Percentiles rank a stretch among this genome's conserved stretches.
These are phyloP conservation scores for Penicillium sp. DNA, from an alignment of 2,329 filamentous ascomycete genomes.

Conservation along the genomic window DNA sequence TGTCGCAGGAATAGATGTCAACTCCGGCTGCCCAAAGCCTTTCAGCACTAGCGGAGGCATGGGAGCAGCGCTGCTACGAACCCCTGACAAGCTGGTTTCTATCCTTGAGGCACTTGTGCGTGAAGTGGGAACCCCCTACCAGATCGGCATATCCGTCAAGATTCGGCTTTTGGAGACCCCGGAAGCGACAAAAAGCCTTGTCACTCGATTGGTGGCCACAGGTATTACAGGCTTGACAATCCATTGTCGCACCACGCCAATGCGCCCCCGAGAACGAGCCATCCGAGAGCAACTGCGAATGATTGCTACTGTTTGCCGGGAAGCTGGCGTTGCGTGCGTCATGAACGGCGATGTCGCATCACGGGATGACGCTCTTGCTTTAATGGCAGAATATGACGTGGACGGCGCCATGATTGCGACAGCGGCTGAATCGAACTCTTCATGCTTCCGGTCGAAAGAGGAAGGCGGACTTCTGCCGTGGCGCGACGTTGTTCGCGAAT, in stretches of 20 bases:
- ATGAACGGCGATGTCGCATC: constrained; percentile 91
- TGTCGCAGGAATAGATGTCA: constrained; percentile 92
- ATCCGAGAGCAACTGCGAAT: constrained; percentile 82
- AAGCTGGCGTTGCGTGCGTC: constrained; percentile 83
- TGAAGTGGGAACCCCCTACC: constrained; percentile 69
- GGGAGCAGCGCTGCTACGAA: constrained; percentile 85
- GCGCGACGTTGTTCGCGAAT: constrained; percentile 72
- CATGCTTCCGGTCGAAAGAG: constrained; percentile 68
- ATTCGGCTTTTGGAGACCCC: constrained; percentile 80
- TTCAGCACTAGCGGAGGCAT: constrained; percentile 93
- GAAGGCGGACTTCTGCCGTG: constrained; percentile 71
- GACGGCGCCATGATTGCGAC: constrained; percentile 98
- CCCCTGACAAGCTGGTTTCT: constrained; percentile 74
- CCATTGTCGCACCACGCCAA: constrained; percentile 92
- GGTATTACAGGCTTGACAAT: constrained; percentile 90
- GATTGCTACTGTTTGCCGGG: constrained; percentile 74
- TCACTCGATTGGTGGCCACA: constrained; percentile 73
- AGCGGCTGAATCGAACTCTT: constrained; percentile 84
- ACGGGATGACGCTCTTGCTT: constrained; percentile 65
- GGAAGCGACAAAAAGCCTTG: constrained; percentile 71
- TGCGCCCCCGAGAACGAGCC: constrained; percentile 84
- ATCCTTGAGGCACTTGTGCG: constrained; percentile 81
- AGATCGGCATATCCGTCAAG: constrained; percentile 95
- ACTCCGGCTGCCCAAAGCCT: constrained; percentile 96
- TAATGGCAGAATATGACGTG: constrained; percentile 75